These are phyloP conservation scores for Pseudocercospora crystallina DNA, from an alignment of 2,329 filamentous ascomycete genomes.

Conservation along the genomic window DNA sequence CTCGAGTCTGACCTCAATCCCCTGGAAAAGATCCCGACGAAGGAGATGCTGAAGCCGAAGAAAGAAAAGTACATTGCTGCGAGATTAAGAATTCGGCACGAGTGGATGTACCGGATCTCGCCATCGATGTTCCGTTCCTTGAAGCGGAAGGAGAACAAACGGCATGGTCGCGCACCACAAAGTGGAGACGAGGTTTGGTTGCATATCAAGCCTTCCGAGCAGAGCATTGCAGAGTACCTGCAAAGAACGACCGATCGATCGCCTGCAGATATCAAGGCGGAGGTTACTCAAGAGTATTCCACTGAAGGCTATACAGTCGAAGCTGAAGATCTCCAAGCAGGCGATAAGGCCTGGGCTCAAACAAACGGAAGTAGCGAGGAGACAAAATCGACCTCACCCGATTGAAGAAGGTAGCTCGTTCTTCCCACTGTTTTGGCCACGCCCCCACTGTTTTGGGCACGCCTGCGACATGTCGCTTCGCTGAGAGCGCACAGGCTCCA, in stretches of 20 bases:
- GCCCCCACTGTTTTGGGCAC: no score
- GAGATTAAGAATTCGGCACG: constrained; percentile 58
- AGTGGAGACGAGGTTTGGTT: constrained; percentile 54
- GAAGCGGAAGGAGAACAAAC: constrained; percentile 37
- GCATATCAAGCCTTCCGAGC: constrained; percentile 44
- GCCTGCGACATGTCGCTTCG: no score
- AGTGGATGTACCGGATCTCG: constrained; percentile 53
- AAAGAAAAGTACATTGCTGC: constrained; percentile 58
- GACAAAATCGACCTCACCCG: no score
- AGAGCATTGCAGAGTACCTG: constrained; percentile 22
- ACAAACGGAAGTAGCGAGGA: no score
- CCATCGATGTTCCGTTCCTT: constrained; percentile 45
- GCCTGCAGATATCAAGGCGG: no score
- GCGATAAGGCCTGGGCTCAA: no score
- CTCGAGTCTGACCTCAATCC: constrained; percentile 36
- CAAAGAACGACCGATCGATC: constrained; percentile 8
- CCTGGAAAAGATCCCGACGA: constrained; percentile 50
- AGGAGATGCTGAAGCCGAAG: constrained; percentile 51
- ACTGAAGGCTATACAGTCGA: no score
- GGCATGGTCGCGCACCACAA: constrained; percentile 38
- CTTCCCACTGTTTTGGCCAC: no score
- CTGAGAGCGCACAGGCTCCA: no score
- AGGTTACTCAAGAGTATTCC: no score
- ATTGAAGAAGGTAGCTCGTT: no score
- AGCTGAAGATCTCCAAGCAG: no score